Conservation (phyloP, 345 rosid genomes). For the Combretum micranthum region DNA sequence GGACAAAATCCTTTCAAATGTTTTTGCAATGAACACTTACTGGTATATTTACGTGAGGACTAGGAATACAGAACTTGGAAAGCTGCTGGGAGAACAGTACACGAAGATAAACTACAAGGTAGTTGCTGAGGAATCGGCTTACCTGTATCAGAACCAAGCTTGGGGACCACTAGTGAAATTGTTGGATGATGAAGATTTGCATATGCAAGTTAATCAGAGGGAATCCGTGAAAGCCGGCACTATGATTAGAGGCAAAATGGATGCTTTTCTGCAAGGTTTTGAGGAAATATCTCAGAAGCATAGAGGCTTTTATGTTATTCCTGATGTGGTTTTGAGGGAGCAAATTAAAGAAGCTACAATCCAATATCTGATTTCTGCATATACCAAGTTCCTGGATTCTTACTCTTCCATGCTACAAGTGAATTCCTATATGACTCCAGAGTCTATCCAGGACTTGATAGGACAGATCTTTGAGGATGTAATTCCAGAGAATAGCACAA, state of each 20-base stretch:
- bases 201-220: constrained; percentile 4
- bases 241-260: constrained; percentile 25
- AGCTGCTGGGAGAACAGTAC: constrained; percentile 42
- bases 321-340: constrained; percentile 44
- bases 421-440: constrained; percentile 24
- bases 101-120: constrained; percentile 36
- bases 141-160: constrained; percentile 43
- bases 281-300: constrained; percentile 37
- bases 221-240: constrained; percentile 1
- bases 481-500: constrained; percentile 15
- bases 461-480: constrained; percentile 16
- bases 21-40: constrained; percentile 52
- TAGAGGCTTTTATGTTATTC: constrained; percentile 22
- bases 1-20: constrained; percentile 34
- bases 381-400: constrained; percentile 25
- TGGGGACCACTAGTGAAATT: constrained; percentile 43
- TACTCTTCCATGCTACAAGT: constrained; percentile 10
- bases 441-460: background rate
- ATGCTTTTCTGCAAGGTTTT: constrained; percentile 32
- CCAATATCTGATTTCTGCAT: constrained; percentile 36
- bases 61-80: constrained; percentile 45
- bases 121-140: constrained; percentile 56
- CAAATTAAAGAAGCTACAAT: constrained; percentile 43
- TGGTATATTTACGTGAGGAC: constrained; percentile 69
- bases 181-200: constrained; percentile 23